phyloP scores from a whole-genome alignment of 116 monocot genomes.

The Cymodocea nodosa region DNA sequence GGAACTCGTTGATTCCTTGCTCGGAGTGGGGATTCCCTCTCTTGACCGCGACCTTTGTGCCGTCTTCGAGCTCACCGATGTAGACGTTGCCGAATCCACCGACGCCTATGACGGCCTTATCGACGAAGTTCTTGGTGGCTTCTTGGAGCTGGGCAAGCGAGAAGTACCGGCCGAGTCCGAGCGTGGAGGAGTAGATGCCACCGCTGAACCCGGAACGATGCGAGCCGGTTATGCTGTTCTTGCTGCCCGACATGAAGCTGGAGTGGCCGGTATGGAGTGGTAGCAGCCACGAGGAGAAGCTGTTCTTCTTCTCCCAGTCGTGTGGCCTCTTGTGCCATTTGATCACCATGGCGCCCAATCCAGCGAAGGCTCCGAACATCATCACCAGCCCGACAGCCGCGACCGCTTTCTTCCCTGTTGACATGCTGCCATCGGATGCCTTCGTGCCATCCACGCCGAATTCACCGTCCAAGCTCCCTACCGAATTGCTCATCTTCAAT shows the following conservation, averaged over 20 bases:
- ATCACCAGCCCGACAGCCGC: constrained; percentile 53
- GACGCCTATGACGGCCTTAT: constrained; percentile 57
- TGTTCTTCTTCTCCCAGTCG: constrained; percentile 74
- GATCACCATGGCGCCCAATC: constrained; percentile 56
- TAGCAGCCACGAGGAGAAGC: constrained; percentile 97
- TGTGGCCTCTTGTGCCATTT: constrained; percentile 77
- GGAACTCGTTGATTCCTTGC: constrained; percentile 71
- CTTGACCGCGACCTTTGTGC: constrained; percentile 85
- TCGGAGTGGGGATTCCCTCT: constrained; percentile 74
- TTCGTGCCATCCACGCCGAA: constrained; percentile 57
- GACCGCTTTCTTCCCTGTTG: constrained; percentile 13
- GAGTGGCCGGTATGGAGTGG: constrained; percentile 62
- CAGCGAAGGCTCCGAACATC: constrained; percentile 74
- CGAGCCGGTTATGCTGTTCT: constrained; percentile 25
- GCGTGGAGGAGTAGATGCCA: constrained; percentile 40
- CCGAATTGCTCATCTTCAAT: constrained; percentile 80
- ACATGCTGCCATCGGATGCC: constrained; percentile 1
- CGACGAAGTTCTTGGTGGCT: constrained; percentile 63
- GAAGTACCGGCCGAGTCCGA: constrained; percentile 51
- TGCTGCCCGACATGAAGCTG: constrained; percentile 41
- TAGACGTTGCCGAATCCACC: constrained; percentile 95
- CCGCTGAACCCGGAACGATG: constrained; percentile 39
- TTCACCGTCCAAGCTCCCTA: constrained; percentile 69
- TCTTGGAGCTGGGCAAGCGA: constrained; percentile 54
- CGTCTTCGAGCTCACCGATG: constrained; percentile 68